phyloP scores from a whole-genome alignment of 2,329 filamentous ascomycete genomes.

The Colletotrichum sp. region DNA sequence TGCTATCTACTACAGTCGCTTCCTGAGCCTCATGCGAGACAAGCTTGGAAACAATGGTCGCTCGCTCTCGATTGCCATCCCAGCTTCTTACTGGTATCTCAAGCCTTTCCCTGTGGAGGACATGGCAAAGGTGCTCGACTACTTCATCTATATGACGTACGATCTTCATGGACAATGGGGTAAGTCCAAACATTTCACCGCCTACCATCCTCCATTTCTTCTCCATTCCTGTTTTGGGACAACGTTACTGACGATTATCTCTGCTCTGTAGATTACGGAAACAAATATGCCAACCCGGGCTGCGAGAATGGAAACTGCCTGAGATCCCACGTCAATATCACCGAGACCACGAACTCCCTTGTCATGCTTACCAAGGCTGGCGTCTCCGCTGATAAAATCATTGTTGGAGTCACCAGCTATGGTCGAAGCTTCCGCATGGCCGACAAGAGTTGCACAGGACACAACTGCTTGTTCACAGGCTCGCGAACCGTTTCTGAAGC shows the following conservation, averaged over 20 bases:
- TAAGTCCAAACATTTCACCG: slow-evolving; percentile 29
- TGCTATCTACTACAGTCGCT: slow-evolving; percentile 27
- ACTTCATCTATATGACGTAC: slow-evolving; percentile 42
- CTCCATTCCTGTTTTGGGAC: not conserved
- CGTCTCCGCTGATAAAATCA: slow-evolving; percentile 16
- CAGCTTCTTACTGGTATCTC: slow-evolving; percentile 37
- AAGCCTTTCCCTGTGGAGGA: slow-evolving; percentile 33
- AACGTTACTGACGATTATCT: not conserved
- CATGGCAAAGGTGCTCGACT: slow-evolving; percentile 29
- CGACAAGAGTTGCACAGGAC: slow-evolving; percentile 25
- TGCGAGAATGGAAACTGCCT: slow-evolving; percentile 38
- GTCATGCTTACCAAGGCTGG: not conserved
- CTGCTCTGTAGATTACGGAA: not conserved
- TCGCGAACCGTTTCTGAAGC: slow-evolving; percentile 23
- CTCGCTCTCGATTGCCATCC: slow-evolving; percentile 25
- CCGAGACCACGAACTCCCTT: slow-evolving; percentile 26
- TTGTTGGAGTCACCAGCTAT: slow-evolving; percentile 33
- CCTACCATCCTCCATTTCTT: not conserved
- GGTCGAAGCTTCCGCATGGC: slow-evolving; percentile 33
- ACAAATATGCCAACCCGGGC: slow-evolving; percentile 5
- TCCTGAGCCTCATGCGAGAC: slow-evolving; percentile 19
- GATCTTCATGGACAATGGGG: slow-evolving; percentile 37
- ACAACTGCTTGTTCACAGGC: slow-evolving; percentile 29
- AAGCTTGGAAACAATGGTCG: not conserved
- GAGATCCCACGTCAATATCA: slow-evolving; percentile 38